A percentile compares a stretch with the other conserved stretches of the same genome.
Conservation (phyloP, 2,329 filamentous ascomycete genomes). For the Fusarium pseudograminearum region DNA sequence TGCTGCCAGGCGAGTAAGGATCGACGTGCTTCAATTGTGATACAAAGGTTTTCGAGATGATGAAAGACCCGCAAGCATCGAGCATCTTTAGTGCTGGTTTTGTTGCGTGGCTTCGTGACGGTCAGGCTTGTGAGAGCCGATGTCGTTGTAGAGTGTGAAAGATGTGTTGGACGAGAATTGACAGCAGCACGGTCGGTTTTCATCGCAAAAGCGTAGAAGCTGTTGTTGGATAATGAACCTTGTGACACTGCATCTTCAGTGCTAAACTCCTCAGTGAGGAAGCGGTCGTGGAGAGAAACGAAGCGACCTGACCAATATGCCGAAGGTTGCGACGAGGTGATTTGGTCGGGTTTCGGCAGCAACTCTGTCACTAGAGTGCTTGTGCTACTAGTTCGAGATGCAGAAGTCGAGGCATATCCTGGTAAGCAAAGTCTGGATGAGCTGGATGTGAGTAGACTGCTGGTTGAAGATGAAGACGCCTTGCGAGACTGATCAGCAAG, state of each 20-base stretch:
- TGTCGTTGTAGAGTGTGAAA: slow-evolving; percentile 51
- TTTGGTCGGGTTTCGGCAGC: slow-evolving; percentile 45
- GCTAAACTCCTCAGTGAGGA: slow-evolving; percentile 47
- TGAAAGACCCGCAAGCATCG: slow-evolving; percentile 59
- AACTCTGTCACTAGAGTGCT: slow-evolving; percentile 28
- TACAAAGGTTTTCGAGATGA: slow-evolving; percentile 61
- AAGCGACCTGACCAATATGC: slow-evolving; percentile 74
- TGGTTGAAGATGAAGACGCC: slow-evolving; percentile 38
- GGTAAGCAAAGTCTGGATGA: slow-evolving; percentile 40
- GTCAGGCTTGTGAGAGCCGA: slow-evolving; percentile 48
- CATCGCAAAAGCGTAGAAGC: slow-evolving; percentile 10
- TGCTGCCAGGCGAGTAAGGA: slow-evolving; percentile 64
- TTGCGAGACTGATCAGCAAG: slow-evolving; percentile 33
- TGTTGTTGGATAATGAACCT: background rate
- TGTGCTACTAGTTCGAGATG: slow-evolving; percentile 34
- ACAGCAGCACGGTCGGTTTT: slow-evolving; percentile 34
- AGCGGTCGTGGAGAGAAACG: slow-evolving; percentile 65
- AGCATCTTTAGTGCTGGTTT: slow-evolving; percentile 53
- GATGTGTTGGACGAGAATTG: slow-evolving; percentile 44
- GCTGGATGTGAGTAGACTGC: slow-evolving; percentile 26
- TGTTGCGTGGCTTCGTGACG: slow-evolving; percentile 22
- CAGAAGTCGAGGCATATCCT: slow-evolving; percentile 35
- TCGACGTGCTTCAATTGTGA: slow-evolving; percentile 60
- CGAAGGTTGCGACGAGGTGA: slow-evolving; percentile 60
- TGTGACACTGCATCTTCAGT: slow-evolving; percentile 14